A percentile compares a stretch with the other conserved stretches of the same genome.
Evolutionary conservation across 805 yeast genomes (phyloP).

Genomic region (Pichia cabralensis): DNA sequence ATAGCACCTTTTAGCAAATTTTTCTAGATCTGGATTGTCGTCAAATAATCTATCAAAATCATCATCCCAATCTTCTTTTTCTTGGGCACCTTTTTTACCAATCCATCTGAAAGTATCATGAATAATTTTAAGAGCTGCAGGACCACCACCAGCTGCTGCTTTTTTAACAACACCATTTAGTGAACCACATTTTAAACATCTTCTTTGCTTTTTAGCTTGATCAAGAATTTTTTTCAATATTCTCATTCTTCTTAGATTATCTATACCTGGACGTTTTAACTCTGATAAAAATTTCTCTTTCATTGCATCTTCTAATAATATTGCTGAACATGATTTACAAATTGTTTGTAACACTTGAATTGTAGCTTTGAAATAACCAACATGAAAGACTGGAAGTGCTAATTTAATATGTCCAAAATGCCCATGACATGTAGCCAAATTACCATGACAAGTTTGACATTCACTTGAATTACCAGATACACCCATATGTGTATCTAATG

Average conservation of each 20-base stretch:
- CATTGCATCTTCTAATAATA: constrained; percentile 63
- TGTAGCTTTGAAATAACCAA: constrained; percentile 90
- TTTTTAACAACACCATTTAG: constrained; percentile 95
- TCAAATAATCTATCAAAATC: constrained; percentile 70
- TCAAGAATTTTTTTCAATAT: constrained; percentile 73
- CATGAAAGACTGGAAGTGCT: constrained; percentile 94
- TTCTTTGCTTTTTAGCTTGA: constrained; percentile 90
- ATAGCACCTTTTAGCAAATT: constrained; percentile 74
- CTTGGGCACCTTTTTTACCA: constrained; percentile 81
- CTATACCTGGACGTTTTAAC: constrained; percentile 77
- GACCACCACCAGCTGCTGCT: constrained; percentile 84
- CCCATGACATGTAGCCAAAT: constrained; percentile 91
- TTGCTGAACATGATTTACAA: constrained; percentile 79
- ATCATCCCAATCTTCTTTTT: constrained; percentile 77
- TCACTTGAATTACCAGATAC: constrained; percentile 77
- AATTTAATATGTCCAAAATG: constrained; percentile 93
- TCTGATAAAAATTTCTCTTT: constrained; percentile 67
- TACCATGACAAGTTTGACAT: constrained; percentile 88
- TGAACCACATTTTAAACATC: constrained; percentile 80
- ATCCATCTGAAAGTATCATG: constrained; percentile 95
- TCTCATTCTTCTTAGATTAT: constrained; percentile 86
- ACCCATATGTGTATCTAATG: constrained; percentile 91
- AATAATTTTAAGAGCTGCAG: constrained; percentile 88
- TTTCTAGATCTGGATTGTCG: constrained; percentile 80
- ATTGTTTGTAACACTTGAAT: constrained; percentile 81